Evolutionary conservation across 192 early-diverging fungal species (phyloP).

Genomic region (Umbelopsis isabellina): DNA sequence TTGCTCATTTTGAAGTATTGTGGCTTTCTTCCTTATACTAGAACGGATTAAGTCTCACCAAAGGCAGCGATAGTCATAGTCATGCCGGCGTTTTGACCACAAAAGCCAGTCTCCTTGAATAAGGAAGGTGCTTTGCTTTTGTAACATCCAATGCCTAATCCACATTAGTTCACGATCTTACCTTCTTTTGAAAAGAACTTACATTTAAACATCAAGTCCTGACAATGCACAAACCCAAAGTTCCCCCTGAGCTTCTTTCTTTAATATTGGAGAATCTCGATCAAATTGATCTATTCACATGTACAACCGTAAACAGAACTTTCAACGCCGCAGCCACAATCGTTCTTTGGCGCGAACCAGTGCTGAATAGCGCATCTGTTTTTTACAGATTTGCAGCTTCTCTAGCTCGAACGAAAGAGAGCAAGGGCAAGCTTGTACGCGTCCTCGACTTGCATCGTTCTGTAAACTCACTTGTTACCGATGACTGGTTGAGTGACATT

Average conservation of each 20-base stretch:
- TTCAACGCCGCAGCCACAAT: slow-evolving; percentile 1
- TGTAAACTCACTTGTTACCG: not conserved
- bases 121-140: no score
- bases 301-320: not conserved
- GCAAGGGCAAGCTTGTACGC: slow-evolving; percentile 3
- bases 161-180: no score
- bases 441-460: not conserved
- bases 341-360: not conserved
- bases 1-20: no score
- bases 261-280: slow-evolving; percentile 2
- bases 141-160: no score
- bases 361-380: not conserved
- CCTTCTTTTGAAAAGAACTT: no score
- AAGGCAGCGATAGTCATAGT: no score
- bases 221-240: not conserved
- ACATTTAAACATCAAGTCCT: not conserved
- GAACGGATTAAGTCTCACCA: no score
- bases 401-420: not conserved
- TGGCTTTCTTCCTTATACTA: no score
- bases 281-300: slow-evolving; percentile 4
- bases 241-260: slow-evolving; percentile 11
- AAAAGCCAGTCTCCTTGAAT: no score
- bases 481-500: slow-evolving; percentile 12
- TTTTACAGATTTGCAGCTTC: slow-evolving; percentile 1
- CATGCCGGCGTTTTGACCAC: no score